Base-by-base conservation (phyloP, 2,329 filamentous ascomycete species). In the Eurotiales sp. region DNA sequence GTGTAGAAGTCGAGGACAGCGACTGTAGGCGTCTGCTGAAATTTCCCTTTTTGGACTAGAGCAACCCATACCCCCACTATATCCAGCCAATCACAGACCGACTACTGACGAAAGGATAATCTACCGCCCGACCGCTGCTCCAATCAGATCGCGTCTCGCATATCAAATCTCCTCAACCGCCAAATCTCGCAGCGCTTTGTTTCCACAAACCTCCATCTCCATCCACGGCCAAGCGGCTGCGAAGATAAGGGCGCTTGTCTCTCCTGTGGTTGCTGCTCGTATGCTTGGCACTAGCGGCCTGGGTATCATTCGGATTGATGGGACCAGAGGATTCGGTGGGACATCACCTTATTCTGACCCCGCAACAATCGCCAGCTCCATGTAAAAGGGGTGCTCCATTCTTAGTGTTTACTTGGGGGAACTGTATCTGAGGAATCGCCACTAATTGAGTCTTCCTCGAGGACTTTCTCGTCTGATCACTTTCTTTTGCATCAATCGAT, bases 11-110 rank as follows among this genome's bases (percentile, higher is more conserved):
- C 12, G 14, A 37, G 19, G 36, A 21, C n/a, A n/a, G n/a, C n/a
- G n/a, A n/a, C n/a, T n/a, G n/a, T 19, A n/a, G 6, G 5, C 36
- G 25, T 53, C 51, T 53, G 51, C 15, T 53, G 11, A 15, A 53
- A 25, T 45, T 53, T n/a, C 46, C 32, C 29, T 34, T 50, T 40
- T 34, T 19, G 19, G 12, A 22, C 29, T 36, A 47, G 50, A 8
- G 27, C 22, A 6, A 11, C 12, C 11, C 12, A 3, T 11, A 27
- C 30, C 22, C 19, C 50, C 50, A 43, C 44, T 17, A 10, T 4
- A 14, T 10, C 17, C 27, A 30, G 21, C 50, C 43, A 52, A 40
- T 41, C 29, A 15, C 12, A 34, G 25, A 17, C 50, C 43, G 47
- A 40, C 34, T 22, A 15, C 12, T 25, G 25, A 42, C 25, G 19